phyloP scores from a whole-genome alignment of 2,329 filamentous ascomycete genomes.

The Dactylellina drechsleri region DNA sequence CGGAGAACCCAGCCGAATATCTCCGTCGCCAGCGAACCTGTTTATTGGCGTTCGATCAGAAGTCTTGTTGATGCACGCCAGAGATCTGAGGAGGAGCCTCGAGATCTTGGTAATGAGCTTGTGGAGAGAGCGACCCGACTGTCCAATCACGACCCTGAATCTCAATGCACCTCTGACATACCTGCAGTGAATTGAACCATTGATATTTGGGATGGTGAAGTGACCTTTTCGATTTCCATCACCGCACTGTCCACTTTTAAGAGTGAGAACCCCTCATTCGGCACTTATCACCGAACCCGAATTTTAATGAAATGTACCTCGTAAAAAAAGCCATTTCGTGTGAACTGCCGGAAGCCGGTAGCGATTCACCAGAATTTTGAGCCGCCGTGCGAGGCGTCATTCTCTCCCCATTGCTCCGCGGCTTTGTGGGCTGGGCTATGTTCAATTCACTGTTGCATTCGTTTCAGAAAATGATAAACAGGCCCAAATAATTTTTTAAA shows the following conservation, averaged over 20 bases:
- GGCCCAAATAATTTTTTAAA: too few species aligned
- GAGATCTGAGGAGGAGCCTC: neutral
- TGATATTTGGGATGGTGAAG: neutral
- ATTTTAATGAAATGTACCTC: too few species aligned
- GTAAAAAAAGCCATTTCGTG: too few species aligned
- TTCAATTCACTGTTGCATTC: conserved; percentile 2
- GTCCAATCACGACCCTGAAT: conserved; percentile 26
- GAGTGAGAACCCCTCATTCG: too few species aligned
- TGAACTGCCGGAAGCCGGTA: neutral
- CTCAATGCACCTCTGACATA: conserved; percentile 30
- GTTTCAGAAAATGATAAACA: conserved; percentile 12
- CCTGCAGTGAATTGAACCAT: conserved; percentile 9
- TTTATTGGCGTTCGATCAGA: too few species aligned
- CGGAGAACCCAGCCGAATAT: conserved; percentile 26
- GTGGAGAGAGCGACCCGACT: conserved; percentile 1
- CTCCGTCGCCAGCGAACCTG: conserved; percentile 9
- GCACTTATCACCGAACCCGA: too few species aligned
- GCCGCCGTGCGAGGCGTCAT: conserved; percentile 10
- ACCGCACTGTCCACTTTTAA: too few species aligned
- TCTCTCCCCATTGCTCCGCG: conserved; percentile 26
- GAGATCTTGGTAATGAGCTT: conserved; percentile 13
- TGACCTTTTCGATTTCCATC: neutral
- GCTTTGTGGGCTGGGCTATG: conserved; percentile 18
- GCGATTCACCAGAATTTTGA: conserved; percentile 1
- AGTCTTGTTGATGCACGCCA: conserved; percentile 5